Conservation (phyloP, 306 rosid genomes). For the Ammopiptanthus mongolicus region DNA sequence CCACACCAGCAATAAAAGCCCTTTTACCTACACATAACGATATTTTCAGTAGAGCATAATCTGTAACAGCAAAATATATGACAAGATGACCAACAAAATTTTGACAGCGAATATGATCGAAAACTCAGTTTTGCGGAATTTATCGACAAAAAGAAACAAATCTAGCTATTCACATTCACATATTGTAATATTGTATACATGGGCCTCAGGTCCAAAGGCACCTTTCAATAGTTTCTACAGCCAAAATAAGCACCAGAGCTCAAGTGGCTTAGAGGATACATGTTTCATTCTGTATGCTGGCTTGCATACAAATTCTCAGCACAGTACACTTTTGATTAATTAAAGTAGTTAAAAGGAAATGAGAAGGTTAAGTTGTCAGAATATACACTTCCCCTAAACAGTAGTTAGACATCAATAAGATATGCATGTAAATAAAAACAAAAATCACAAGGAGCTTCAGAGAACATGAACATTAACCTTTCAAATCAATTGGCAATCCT, state of each 20-base stretch:
- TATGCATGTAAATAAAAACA: neutral
- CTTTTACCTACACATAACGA: slow-evolving; percentile 57
- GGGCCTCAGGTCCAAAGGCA: neutral
- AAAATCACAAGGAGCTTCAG: neutral
- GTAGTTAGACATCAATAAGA: slow-evolving; percentile 4
- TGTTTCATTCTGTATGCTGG: neutral
- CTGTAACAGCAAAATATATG: neutral
- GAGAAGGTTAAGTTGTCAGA: neutral
- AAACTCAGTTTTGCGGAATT: neutral
- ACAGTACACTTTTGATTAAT: neutral
- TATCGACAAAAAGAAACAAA: slow-evolving; percentile 10
- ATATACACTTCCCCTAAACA: neutral
- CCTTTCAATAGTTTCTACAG: slow-evolving; percentile 15
- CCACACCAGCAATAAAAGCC: slow-evolving; percentile 96
- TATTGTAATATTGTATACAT: neutral
- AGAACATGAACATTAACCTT: slow-evolving; percentile 42
- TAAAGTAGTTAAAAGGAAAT: neutral
- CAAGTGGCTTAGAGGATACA: neutral
- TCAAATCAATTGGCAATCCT: slow-evolving; percentile 77
- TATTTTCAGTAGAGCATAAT: neutral
- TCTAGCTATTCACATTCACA: neutral
- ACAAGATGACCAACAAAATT: neutral
- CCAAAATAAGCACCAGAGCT: neutral
- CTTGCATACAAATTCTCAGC: neutral
- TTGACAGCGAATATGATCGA: neutral